These are phyloP conservation scores for Staphylotrichum tortipilum DNA, from an alignment of 495 filamentous ascomycete genomes.

Conservation along the genomic window DNA sequence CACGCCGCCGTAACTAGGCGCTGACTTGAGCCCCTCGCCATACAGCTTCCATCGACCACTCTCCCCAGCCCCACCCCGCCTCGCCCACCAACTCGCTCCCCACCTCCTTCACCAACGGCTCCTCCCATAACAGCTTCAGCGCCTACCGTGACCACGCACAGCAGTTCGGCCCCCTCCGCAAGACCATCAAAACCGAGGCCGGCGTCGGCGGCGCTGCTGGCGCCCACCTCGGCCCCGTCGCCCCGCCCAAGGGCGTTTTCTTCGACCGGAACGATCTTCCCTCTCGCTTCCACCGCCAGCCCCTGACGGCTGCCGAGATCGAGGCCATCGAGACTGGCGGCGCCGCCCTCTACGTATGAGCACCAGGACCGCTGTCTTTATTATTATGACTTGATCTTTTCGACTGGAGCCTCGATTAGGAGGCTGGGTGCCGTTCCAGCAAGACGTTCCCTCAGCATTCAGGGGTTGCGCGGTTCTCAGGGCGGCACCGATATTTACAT, in stretches of 20 bases:
- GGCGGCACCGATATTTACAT: not conserved
- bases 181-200: constrained; percentile 41
- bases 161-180: constrained; percentile 82
- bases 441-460: not conserved
- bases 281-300: constrained; percentile 63
- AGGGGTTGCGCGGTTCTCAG: not conserved
- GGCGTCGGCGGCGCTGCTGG: constrained; percentile 60
- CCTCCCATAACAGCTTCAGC: constrained; percentile 65
- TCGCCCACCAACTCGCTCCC: constrained; percentile 48
- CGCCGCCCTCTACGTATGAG: constrained; percentile 43
- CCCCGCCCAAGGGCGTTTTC: constrained; percentile 61
- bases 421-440: not conserved
- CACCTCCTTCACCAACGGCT: constrained; percentile 49
- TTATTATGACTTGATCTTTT: not conserved
- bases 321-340: constrained; percentile 92
- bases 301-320: constrained; percentile 73
- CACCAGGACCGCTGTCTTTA: not conserved
- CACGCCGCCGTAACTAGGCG: no score
- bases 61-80: constrained; percentile 58
- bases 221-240: constrained; percentile 58
- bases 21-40: no score
- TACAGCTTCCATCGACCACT: constrained; percentile 74
- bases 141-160: constrained; percentile 85
- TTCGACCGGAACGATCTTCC: constrained; percentile 90
- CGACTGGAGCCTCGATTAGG: not conserved